phyloP scores from a whole-genome alignment of 345 rosid genomes.

The Eucalyptus albens region DNA sequence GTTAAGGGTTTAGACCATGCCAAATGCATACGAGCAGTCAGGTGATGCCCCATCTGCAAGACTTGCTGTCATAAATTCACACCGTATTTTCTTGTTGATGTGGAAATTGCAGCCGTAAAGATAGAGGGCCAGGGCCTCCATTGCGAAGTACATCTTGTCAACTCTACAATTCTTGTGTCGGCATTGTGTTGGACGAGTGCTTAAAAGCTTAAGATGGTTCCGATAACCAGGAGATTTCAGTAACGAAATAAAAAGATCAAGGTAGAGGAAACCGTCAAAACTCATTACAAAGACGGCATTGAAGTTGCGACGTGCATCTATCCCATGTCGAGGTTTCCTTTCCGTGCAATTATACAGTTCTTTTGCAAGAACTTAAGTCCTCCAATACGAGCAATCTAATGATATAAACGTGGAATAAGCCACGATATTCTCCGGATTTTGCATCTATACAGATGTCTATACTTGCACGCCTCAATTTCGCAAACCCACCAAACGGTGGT shows the following conservation, averaged over 20 bases:
- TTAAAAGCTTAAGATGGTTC: neutral
- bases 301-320: neutral
- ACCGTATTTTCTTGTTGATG: neutral
- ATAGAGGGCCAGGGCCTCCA: neutral
- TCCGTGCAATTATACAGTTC: neutral
- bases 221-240: neutral
- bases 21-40: neutral
- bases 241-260: neutral
- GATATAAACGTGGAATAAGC: neutral
- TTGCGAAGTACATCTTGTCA: neutral
- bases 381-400: neutral
- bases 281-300: neutral
- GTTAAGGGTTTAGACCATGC: neutral
- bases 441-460: neutral
- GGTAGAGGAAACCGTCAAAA: neutral
- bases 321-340: neutral
- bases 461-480: slow-evolving; percentile 8
- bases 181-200: neutral
- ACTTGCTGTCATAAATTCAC: neutral
- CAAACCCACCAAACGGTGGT: slow-evolving; percentile 18
- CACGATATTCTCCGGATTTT: neutral
- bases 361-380: neutral
- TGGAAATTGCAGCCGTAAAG: neutral
- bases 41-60: neutral
- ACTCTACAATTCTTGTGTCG: neutral